A percentile compares a stretch with the other conserved stretches of the same genome.
Conservation (phyloP, 306 rosid genomes). For the Fragaria nilgerrensis region DNA sequence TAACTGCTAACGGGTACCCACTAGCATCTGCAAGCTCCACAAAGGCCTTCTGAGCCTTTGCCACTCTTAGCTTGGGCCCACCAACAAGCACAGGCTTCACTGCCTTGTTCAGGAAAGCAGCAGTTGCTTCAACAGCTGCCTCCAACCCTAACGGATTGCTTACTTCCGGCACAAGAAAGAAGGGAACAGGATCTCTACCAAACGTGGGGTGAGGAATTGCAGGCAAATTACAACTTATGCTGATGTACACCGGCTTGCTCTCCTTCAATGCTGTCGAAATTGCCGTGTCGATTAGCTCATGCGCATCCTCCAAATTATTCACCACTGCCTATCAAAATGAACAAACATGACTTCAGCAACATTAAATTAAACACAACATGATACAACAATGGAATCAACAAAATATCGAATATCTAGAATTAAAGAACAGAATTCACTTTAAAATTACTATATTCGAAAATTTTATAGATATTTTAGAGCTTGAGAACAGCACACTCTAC, state of each 20-base stretch:
- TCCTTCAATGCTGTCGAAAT: constrained; percentile 89
- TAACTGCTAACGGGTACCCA: constrained; percentile 71
- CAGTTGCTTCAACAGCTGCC: constrained; percentile 86
- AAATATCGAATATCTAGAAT: not conserved
- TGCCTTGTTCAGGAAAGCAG: constrained; percentile 66
- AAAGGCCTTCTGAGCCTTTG: constrained; percentile 65
- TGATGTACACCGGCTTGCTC: constrained; percentile 84
- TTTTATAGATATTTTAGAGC: too few relatives aligned
- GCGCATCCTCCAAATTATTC: constrained; percentile 78
- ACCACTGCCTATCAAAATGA: constrained; percentile 59
- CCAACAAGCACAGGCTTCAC: constrained; percentile 83
- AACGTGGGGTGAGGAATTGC: constrained; percentile 74
- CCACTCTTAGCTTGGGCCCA: constrained; percentile 73
- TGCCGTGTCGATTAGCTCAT: constrained; percentile 78
- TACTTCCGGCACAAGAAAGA: constrained; percentile 54
- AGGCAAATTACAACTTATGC: constrained; percentile 72
- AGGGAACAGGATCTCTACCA: constrained; percentile 78
- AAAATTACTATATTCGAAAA: too few relatives aligned
- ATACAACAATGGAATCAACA: not conserved
- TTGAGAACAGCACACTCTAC: not conserved
- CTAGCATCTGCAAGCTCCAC: constrained; percentile 70
- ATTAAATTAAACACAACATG: not conserved
- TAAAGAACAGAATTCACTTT: not conserved
- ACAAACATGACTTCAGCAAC: not conserved
- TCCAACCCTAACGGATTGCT: constrained; percentile 76